phyloP scores from a whole-genome alignment of 345 rosid genomes.

The Garcia nutans region DNA sequence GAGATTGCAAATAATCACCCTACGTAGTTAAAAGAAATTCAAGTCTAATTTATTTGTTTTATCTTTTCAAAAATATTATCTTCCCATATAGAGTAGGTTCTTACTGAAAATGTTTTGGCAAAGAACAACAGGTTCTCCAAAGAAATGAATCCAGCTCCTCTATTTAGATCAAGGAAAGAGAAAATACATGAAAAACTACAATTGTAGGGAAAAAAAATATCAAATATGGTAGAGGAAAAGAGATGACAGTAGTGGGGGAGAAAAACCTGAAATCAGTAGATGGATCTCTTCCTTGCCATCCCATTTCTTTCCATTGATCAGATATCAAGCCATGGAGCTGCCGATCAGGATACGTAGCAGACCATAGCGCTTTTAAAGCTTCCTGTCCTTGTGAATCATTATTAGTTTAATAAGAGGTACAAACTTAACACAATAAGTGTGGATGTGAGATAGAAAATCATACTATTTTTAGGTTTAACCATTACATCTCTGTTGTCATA shows the following conservation, averaged over 20 bases:
- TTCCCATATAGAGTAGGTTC: slow-evolving; percentile 7
- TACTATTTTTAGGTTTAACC: background rate
- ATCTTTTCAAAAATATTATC: background rate
- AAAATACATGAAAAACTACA: no score
- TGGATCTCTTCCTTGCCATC: slow-evolving; percentile 98
- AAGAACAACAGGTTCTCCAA: slow-evolving; percentile 89
- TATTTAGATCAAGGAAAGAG: slow-evolving; percentile 28
- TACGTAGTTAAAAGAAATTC: background rate
- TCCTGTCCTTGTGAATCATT: slow-evolving; percentile 35
- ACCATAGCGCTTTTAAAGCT: slow-evolving; percentile 87
- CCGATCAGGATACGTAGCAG: slow-evolving; percentile 65
- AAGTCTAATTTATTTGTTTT: background rate
- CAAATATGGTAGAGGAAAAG: background rate
- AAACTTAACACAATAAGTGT: background rate
- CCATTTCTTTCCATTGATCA: slow-evolving; percentile 97
- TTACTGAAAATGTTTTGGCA: slow-evolving; percentile 80
- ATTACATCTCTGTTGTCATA: background rate
- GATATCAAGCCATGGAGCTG: slow-evolving; percentile 75
- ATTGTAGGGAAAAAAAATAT: background rate
- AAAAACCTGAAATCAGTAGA: slow-evolving; percentile 87
- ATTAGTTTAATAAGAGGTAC: background rate
- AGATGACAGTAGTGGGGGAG: background rate
- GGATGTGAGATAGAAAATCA: background rate
- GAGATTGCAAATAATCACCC: background rate
- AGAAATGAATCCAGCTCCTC: slow-evolving; percentile 95